Evolutionary conservation across 192 early-diverging fungal species (phyloP).

Genomic region (Coemansia sp.): DNA sequence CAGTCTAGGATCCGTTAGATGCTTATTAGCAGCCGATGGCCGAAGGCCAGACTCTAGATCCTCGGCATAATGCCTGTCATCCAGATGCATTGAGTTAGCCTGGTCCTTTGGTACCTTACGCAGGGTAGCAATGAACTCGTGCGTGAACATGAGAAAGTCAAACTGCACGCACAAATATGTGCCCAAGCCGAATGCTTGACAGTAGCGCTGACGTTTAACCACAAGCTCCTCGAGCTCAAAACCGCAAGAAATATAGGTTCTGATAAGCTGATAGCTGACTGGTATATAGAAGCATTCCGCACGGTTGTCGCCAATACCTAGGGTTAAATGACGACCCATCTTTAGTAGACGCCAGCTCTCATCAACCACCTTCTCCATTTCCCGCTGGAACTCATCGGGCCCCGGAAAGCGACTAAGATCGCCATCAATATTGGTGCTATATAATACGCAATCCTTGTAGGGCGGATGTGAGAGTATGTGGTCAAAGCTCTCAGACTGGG

Average conservation of each 20-base stretch:
- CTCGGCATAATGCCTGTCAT: conserved; percentile 13
- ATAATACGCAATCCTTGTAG: conserved; percentile 90
- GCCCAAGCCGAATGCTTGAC: conserved; percentile 81
- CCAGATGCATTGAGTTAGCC: conserved; percentile 57
- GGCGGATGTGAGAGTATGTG: conserved; percentile 91
- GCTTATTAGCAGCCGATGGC: conserved; percentile 23
- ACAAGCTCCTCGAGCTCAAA: conserved; percentile 90
- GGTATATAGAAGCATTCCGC: conserved; percentile 88
- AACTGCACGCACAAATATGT: conserved; percentile 85
- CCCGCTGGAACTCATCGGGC: conserved; percentile 66
- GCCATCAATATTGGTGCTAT: conserved; percentile 83
- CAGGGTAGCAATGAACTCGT: conserved; percentile 87
- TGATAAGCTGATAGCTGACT: conserved; percentile 79
- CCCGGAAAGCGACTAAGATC: conserved; percentile 79
- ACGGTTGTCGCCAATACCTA: conserved; percentile 94
- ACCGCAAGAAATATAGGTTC: conserved; percentile 76
- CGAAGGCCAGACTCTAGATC: conserved; percentile 15
- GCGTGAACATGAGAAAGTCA: conserved; percentile 91
- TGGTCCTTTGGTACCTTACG: conserved; percentile 62
- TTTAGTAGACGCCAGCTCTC: conserved; percentile 76
- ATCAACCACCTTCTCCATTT: conserved; percentile 71
- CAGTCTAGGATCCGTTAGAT: neutral
- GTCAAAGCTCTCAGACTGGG: conserved; percentile 75
- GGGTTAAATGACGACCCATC: conserved; percentile 65
- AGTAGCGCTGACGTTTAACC: conserved; percentile 87